These are phyloP conservation scores for Cenchrus americanus DNA, from an alignment of 176 grass and related monocot genomes.

Conservation along the genomic window DNA sequence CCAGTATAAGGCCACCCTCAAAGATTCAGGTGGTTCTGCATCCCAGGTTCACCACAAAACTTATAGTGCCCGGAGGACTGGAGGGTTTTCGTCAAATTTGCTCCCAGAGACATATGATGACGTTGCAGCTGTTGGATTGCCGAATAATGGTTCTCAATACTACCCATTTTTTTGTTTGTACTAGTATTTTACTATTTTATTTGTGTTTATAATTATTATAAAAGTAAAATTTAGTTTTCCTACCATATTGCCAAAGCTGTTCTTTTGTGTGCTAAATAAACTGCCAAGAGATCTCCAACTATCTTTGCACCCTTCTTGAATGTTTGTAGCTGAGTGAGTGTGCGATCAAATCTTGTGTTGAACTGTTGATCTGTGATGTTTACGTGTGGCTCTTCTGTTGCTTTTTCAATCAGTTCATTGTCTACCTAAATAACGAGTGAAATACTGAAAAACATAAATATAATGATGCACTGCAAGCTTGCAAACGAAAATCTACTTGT, in stretches of 20 bases:
- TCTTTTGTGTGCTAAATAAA: neutral
- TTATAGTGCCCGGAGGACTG: conserved; percentile 19
- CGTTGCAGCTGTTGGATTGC: conserved; percentile 24
- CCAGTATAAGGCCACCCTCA: conserved; percentile 54
- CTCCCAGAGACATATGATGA: conserved; percentile 51
- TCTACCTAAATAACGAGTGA: conserved; percentile 20
- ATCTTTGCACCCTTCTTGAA: neutral
- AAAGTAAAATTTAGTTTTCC: conserved; percentile 9
- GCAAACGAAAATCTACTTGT: conserved; percentile 1
- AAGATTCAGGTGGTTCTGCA: conserved; percentile 49
- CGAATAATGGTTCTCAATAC: conserved; percentile 40
- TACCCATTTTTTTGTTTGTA: conserved; percentile 23
- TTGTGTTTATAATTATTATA: conserved; percentile 1
- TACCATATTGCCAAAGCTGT: conserved; percentile 5
- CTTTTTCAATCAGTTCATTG: neutral
- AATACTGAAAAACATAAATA: conserved; percentile 1
- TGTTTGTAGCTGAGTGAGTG: neutral
- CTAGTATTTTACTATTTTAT: neutral
- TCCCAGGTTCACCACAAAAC: conserved; percentile 39
- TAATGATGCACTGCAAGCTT: neutral
- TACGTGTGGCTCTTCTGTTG: conserved; percentile 16
- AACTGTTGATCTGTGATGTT: conserved; percentile 1
- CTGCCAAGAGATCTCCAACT: neutral
- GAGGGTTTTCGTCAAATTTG: conserved; percentile 48
- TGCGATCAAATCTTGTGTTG: neutral